Conservation (phyloP, 139 green algal species). For the Tetratostichococcus sp. region DNA sequence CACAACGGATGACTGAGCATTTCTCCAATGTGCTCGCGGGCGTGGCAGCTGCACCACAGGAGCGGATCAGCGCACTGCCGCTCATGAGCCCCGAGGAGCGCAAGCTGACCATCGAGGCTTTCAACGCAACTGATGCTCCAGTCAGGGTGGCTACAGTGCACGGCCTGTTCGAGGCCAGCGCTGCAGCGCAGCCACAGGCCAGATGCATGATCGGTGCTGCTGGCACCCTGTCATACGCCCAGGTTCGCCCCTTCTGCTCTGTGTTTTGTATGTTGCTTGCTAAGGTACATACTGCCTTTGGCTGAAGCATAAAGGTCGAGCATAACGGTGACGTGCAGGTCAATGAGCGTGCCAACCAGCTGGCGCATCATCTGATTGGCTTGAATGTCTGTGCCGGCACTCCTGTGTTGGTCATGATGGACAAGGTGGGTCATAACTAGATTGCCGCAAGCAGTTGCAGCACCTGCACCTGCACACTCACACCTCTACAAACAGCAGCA, state of each 20-base stretch:
- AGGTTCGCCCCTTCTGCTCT: no score
- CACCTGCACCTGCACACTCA: no score
- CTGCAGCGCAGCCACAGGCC: constrained; percentile 11
- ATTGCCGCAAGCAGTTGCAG: no score
- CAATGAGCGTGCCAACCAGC: constrained; percentile 22
- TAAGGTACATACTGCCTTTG: no score
- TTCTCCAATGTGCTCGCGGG: not conserved
- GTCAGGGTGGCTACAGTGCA: constrained; percentile 5
- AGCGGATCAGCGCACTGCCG: not conserved
- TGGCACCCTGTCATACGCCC: constrained; percentile 6
- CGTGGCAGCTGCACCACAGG: not conserved
- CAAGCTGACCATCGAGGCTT: not conserved
- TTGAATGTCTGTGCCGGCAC: not conserved
- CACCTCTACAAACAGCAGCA: not conserved
- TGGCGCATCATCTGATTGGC: constrained; percentile 22
- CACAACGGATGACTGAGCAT: not conserved
- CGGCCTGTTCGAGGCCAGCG: constrained; percentile 16
- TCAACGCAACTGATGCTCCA: not conserved
- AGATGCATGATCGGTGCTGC: constrained; percentile 10
- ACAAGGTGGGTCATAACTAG: constrained; percentile 38
- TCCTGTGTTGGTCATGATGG: constrained; percentile 36
- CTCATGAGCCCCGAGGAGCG: not conserved
- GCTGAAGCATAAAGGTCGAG: no score
- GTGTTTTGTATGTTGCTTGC: no score
- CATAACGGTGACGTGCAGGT: no score